Percentiles rank a stretch among this genome's conserved stretches.
Conservation (phyloP, 768 basidiomycete genomes). For the Lactifluus volemus region DNA sequence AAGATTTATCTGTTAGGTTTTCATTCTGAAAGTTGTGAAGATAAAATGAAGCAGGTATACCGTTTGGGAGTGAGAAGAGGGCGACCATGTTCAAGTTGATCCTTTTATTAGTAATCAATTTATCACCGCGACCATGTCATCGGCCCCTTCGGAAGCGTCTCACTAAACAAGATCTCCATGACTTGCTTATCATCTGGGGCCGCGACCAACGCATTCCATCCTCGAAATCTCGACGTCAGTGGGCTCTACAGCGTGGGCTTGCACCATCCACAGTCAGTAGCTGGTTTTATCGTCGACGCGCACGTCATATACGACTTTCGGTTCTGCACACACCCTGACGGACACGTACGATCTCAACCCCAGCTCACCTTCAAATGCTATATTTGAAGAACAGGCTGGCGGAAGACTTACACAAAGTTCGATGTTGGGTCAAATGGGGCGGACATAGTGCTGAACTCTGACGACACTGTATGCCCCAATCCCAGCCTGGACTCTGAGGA, state of each 20-base stretch:
- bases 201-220: conserved; percentile 5
- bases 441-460: background rate
- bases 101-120: no score
- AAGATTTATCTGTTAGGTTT: background rate
- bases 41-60: background rate
- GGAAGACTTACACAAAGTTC: no score
- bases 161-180: background rate
- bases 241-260: conserved; percentile 4
- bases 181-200: conserved; percentile 3
- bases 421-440: no score
- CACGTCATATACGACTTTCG: background rate
- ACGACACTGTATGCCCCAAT: background rate
- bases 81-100: background rate
- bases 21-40: conserved; percentile 2
- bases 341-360: background rate
- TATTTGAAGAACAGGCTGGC: no score
- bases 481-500: background rate
- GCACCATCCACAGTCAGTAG: background rate
- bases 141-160: background rate
- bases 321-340: background rate
- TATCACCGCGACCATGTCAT: no score
- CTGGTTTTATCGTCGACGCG: conserved; percentile 5
- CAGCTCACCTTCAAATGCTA: background rate
- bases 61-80: conserved; percentile 7
- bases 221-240: conserved; percentile 1